Percentiles rank a stretch among this genome's conserved stretches.
phyloP scores from a whole-genome alignment of 2,329 filamentous ascomycete genomes.

The Biscogniauxia mediterranea region DNA sequence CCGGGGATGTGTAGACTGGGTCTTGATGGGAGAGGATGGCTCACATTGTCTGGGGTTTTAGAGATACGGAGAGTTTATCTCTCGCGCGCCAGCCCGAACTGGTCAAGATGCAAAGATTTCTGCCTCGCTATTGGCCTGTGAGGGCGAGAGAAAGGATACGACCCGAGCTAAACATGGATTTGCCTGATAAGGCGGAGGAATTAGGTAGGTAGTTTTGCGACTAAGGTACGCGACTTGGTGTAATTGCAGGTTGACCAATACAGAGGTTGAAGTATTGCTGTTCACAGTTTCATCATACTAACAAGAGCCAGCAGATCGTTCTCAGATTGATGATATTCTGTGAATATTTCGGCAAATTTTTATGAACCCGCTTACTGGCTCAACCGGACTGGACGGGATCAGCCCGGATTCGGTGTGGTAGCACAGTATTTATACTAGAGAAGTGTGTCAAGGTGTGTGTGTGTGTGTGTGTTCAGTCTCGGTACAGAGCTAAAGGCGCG shows the following conservation, averaged over 20 bases:
- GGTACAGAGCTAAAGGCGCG: background rate
- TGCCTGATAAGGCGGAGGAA: conserved; percentile 4
- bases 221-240: background rate
- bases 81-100: conserved; percentile 3
- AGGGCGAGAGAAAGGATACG: conserved; percentile 2
- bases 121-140: background rate
- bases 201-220: background rate
- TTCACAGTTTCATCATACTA: too few relatives aligned
- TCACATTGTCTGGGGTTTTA: background rate
- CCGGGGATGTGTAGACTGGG: conserved; percentile 14
- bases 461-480: background rate
- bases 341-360: background rate
- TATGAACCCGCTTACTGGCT: background rate
- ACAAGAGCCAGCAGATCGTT: background rate
- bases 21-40: background rate
- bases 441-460: background rate
- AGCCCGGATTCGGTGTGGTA: background rate
- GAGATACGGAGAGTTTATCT: conserved; percentile 3
- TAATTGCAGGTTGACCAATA: background rate
- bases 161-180: conserved; percentile 6
- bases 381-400: background rate
- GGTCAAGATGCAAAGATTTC: background rate
- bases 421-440: background rate
- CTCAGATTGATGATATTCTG: background rate
- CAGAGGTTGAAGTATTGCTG: too few relatives aligned